Evolutionary conservation across 23 red algal species (phyloP), one percentile per base, ranked within the genome.

Genomic region (Gracilariopsis chorda): DNA sequence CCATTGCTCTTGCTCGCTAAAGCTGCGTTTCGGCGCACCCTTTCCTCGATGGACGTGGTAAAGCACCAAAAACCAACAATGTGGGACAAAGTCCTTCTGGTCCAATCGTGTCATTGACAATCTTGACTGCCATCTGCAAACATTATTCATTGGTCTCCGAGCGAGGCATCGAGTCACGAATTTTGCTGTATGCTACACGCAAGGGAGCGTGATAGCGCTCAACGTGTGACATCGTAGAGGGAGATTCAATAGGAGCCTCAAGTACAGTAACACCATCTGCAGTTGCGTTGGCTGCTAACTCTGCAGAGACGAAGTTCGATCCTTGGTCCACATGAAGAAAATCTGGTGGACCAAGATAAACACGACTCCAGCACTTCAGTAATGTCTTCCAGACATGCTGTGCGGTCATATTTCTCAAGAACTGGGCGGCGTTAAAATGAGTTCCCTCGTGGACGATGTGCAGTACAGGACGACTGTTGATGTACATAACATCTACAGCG

Each of bases 141-240:
- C 43, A 32, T 51, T 81, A 1, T 5, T 81, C 77, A 17, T 81
- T 59, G 0, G 43, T 53, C 32, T 78, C 73, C 7, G 43, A 74
- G 9, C 68, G 16, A 7, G 68, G 1, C 68, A 39, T 74, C 10
- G 68, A 74, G 68, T 74, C 68, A 9, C 68, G 0, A 32, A 86
- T 52, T 19, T 57, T 86, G 48, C 21, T 11, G 34, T 4, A 86
- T 42, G 63, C 82, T 7, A 57, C 44, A 6, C 82, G 46, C 11
- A 70, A 48, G 4, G 58, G 82, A 19, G 45, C 58, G 25, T 86
- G 59, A 24, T 86, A 86, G 1, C 59, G 57, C 41, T 86, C 24
- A 5, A 73, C 82, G 34, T 86, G 82, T 13, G 57, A 46, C 82
- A 86, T 69, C n/a, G 59, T 70, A 11, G 37, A 52, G 1, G 83